Evolutionary conservation across 2,329 filamentous ascomycete species (phyloP), one percentile per base, ranked within the genome.

Genomic region (Arthrobotrys sphaeroides): DNA sequence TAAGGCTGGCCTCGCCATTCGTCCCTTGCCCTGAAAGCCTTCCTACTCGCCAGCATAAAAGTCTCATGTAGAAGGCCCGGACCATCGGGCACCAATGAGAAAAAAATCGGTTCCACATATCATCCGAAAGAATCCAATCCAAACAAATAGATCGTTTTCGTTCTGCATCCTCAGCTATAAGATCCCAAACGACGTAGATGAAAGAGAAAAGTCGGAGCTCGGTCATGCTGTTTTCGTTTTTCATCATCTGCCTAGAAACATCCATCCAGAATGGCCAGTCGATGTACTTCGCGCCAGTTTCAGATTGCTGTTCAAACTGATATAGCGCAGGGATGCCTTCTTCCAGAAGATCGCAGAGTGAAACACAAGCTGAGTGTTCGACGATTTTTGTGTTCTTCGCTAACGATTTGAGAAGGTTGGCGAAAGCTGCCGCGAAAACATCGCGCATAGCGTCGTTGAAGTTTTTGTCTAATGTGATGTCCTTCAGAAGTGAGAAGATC

Each of bases 41-140:
- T 78, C 91, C 94, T 53, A 97, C 85, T 73, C 93, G 88, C 94
- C 94, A 97, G 83, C 93, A 96, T 20, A 97, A 83, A 57, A 97
- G 84, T 51, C 94, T 91, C 87, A 96, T 95, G 81, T 90, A 97
- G 82, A 97, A 97, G 12, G 93, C 91, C 75, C 94, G 88, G 20
- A 97, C 92, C 94, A 97, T 96, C 0, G 94, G 93, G 80, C 92
- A 96, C 93, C 94, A 97, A 80, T 97, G 93, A 80, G 91, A 94
- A 83, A 97, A 97, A 76, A 93, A 89, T 75, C 88, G 88, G 80
- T 91, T 89, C 81, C 97, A 97, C 1, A 90, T 87, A 24, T 89
- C 86, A 64, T 91, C 89, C 5, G 89, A 87, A 10, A 97, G 84
- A 40, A 97, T 83, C 85, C 95, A 94, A 20, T 89, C 88, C 26